These are phyloP conservation scores for Auriscalpium microsporum DNA, from an alignment of 768 basidiomycete genomes.

Conservation along the genomic window DNA sequence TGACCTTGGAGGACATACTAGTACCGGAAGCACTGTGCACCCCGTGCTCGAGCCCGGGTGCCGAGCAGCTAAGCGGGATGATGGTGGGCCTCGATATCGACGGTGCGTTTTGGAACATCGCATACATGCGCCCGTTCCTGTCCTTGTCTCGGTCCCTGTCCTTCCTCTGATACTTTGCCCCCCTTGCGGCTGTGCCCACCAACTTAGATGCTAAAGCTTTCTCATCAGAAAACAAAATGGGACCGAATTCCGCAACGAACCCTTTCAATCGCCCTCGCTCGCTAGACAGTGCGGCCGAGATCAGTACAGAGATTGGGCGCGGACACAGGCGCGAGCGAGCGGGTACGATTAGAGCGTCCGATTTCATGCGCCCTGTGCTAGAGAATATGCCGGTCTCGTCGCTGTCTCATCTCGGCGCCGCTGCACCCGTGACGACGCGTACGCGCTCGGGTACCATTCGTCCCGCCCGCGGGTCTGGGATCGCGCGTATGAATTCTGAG, in stretches of 20 bases:
- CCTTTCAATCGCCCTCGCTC: conserved; percentile 5
- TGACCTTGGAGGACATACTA: neutral
- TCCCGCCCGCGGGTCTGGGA: conserved; percentile 4
- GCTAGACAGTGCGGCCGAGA: conserved; percentile 3
- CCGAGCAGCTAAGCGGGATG: conserved; percentile 10
- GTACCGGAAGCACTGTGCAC: neutral
- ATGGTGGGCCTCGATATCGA: conserved; percentile 9
- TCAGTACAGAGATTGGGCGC: neutral
- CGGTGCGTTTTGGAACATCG: conserved; percentile 5
- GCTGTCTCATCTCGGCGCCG: neutral
- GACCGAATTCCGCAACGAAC: neutral
- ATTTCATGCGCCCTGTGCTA: conserved; percentile 3
- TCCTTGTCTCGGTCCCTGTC: neutral
- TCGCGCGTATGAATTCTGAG: conserved; percentile 1
- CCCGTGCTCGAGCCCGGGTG: conserved; percentile 2
- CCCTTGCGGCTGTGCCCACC: neutral
- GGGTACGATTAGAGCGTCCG: conserved; percentile 15
- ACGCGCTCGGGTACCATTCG: conserved; percentile 17
- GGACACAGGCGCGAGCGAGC: conserved; percentile 8
- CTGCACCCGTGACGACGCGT: conserved; percentile 8
- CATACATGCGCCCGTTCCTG: neutral
- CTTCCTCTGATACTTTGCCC: neutral
- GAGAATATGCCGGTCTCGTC: neutral
- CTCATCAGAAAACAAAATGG: neutral
- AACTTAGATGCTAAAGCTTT: neutral